These are phyloP conservation scores for Periconia sp. DNA, from an alignment of 2,329 filamentous ascomycete genomes.

Conservation along the genomic window DNA sequence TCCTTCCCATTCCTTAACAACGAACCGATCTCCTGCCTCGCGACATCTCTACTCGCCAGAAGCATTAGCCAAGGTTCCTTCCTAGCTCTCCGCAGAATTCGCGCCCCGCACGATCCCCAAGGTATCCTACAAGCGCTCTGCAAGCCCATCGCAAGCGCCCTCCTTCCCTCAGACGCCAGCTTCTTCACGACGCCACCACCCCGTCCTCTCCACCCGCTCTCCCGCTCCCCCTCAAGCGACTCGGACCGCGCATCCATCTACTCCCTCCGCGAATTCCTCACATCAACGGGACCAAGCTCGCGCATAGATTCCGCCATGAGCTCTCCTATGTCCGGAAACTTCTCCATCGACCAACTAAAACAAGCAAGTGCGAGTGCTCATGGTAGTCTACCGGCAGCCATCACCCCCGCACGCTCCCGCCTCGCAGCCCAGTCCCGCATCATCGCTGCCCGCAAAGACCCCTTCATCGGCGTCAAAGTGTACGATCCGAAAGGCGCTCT, in stretches of 20 bases:
- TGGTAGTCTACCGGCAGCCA: too few relatives aligned
- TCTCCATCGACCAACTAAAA: too few relatives aligned
- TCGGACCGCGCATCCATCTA: not conserved
- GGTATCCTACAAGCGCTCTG: conserved; percentile 74
- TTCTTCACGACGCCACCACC: conserved; percentile 10
- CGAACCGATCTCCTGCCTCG: conserved; percentile 56
- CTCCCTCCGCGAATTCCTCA: conserved; percentile 7
- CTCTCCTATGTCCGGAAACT: conserved; percentile 12
- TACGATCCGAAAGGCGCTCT: conserved; percentile 54
- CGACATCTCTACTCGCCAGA: conserved; percentile 68
- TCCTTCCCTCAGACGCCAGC: conserved; percentile 50
- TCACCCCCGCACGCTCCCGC: conserved; percentile 61
- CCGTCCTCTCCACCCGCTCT: not conserved
- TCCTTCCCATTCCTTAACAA: conserved; percentile 25
- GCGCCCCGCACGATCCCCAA: conserved; percentile 72
- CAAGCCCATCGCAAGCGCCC: conserved; percentile 63
- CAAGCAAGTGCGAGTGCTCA: too few relatives aligned
- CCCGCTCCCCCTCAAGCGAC: not conserved
- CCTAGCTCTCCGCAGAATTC: conserved; percentile 64
- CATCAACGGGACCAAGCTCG: conserved; percentile 6
- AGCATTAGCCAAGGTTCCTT: conserved; percentile 69
- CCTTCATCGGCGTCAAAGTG: conserved; percentile 66
- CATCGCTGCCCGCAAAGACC: conserved; percentile 61
- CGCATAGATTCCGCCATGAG: conserved; percentile 29
- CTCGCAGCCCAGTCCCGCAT: conserved; percentile 70